Conservation (phyloP, 768 basidiomycete species). For the Vararia minispora region DNA sequence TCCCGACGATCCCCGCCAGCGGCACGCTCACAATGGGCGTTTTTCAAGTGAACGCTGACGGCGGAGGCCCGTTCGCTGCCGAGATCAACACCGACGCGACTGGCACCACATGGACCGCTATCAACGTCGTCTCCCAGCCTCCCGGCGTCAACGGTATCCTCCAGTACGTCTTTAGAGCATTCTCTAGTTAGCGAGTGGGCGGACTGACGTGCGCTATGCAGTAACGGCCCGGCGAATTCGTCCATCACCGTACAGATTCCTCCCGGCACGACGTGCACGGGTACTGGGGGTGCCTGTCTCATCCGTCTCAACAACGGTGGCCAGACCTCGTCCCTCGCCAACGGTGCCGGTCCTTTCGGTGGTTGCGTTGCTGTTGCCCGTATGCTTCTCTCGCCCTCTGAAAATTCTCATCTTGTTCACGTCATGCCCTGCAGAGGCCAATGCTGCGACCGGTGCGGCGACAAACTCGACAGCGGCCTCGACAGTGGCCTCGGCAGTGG, state of each 20-base stretch:
- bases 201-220: background rate
- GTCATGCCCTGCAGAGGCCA: background rate
- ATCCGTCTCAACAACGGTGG: slow-evolving; percentile 14
- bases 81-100: slow-evolving; percentile 20
- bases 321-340: slow-evolving; percentile 12
- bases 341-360: slow-evolving; percentile 23
- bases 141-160: slow-evolving; percentile 18
- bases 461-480: no score
- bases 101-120: slow-evolving; percentile 15
- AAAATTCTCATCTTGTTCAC: no score
- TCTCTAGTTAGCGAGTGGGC: background rate
- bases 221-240: slow-evolving; percentile 16
- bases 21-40: slow-evolving; percentile 16
- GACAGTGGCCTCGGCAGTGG: no score
- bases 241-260: slow-evolving; percentile 10
- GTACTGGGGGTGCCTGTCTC: slow-evolving; percentile 12
- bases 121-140: slow-evolving; percentile 16
- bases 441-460: slow-evolving; percentile 4
- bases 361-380: slow-evolving; percentile 18
- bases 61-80: slow-evolving; percentile 20
- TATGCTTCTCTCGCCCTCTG: no score
- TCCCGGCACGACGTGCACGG: slow-evolving; percentile 9
- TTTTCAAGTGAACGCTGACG: slow-evolving; percentile 23
- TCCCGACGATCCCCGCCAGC: slow-evolving; percentile 16
- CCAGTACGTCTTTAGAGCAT: background rate